A percentile compares a stretch with the other conserved stretches of the same genome.
phyloP scores from a whole-genome alignment of 2,329 filamentous ascomycete species.

The Fusarium ramigenum region DNA sequence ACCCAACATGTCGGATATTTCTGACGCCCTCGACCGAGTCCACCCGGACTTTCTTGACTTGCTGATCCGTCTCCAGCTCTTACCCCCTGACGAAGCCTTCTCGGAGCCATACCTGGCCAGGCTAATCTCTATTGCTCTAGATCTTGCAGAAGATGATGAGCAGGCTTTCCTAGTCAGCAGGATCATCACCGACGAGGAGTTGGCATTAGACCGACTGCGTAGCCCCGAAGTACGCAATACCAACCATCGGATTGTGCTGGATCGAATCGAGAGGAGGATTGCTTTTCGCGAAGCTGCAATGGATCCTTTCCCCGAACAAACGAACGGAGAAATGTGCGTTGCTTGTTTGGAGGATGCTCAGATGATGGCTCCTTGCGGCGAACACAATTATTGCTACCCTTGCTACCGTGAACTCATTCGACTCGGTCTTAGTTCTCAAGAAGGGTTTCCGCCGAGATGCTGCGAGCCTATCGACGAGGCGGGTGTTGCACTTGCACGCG shows the following conservation, averaged over 20 bases:
- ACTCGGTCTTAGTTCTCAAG: constrained; percentile 26
- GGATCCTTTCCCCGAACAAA: not conserved
- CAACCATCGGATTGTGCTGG: constrained; percentile 13
- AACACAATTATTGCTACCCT: constrained; percentile 32
- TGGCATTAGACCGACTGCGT: constrained; percentile 21
- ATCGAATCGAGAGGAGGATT: constrained; percentile 18
- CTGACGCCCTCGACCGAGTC: constrained; percentile 18
- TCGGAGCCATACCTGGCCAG: constrained; percentile 28
- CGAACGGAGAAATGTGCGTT: constrained; percentile 21
- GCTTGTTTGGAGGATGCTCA: constrained; percentile 21
- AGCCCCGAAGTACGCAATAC: constrained; percentile 23
- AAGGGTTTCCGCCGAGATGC: constrained; percentile 39
- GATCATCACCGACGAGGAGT: constrained; percentile 38
- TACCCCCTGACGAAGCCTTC: not conserved
- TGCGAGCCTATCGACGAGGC: constrained; percentile 29
- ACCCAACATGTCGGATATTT: not conserved
- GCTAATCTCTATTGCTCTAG: constrained; percentile 30
- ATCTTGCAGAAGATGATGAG: constrained; percentile 26
- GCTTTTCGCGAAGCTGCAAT: not conserved
- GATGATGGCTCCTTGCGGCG: constrained; percentile 19
- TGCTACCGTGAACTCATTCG: constrained; percentile 35
- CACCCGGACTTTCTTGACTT: constrained; percentile 38
- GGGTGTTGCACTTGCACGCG: constrained; percentile 6
- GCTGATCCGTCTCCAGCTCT: constrained; percentile 4
- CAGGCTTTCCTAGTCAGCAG: constrained; percentile 33